Base-by-base conservation (phyloP, 495 filamentous ascomycete genomes). In the Aspergillus indologenus region DNA sequence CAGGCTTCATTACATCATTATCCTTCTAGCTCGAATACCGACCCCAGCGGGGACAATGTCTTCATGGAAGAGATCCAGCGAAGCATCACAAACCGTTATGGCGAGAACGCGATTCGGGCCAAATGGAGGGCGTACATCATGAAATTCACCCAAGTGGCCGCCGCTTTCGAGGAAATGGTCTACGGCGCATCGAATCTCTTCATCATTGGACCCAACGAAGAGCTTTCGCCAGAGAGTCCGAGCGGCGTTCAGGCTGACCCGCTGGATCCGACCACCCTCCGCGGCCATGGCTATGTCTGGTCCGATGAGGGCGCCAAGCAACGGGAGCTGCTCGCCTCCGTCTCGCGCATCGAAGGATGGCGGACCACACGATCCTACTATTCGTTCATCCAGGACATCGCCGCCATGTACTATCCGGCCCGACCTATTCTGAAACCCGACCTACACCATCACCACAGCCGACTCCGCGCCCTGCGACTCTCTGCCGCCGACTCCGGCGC, bases 231-330 rank as follows among this genome's bases (percentile, higher is more conserved):
- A n/a, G 78, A 80, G 34, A 80, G 74, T 58, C 75, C 76, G 24
- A 78, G 75, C 47, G 73, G 75, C n/a, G 64, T 69, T 5, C 73
- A 78, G 61, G 64, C 68, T 0, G 77, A 80, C 61, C 64, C 71
- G 0, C 51, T 64, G 5, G 84, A 86, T 48, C 86, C 88, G 40
- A 81, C 85, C 19, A 81, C 81, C 22, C 72, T 90, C 14, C 76
- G 80, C 22, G 91, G 94, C 3, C 94, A 99, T 71, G 94, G 94
- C 29, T 96, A 95, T 66, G 92, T 99, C 7, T 99, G 95, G 95
- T 72, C 84, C 7, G 90, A 96, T 68, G 90, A 96, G 49, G 70
- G 73, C 11, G 78, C 86, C n/a, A 91, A 89, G 70, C 83, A 87
- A 62, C 85, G 85, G 51, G 95, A 98, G 73, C 80, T 99, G 22